phyloP scores from a whole-genome alignment of 2,329 filamentous ascomycete species.

The Trichothecium roseum region DNA sequence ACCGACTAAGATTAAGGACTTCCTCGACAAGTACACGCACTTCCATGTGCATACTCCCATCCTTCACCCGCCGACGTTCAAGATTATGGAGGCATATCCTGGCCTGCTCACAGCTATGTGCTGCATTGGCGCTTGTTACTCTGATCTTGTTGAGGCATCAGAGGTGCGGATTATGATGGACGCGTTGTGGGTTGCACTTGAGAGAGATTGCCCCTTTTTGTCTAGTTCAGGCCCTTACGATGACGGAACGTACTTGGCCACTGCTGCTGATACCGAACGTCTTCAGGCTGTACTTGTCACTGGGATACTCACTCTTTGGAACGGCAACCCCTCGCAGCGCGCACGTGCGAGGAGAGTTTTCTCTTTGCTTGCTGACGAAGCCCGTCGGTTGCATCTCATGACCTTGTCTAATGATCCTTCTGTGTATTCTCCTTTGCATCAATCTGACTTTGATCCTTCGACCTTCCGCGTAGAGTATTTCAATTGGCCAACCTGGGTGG shows the following conservation, averaged over 20 bases:
- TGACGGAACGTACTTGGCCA: conserved; percentile 13
- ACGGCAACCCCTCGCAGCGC: conserved; percentile 56
- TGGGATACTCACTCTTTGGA: conserved; percentile 55
- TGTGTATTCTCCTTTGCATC: conserved; percentile 50
- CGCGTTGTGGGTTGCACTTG: conserved; percentile 46
- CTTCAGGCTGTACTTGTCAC: conserved; percentile 56
- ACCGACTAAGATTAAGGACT: conserved; percentile 58
- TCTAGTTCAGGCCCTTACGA: conserved; percentile 14
- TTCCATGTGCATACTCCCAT: conserved; percentile 66
- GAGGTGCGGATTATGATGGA: conserved; percentile 62
- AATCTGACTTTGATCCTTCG: conserved; percentile 35
- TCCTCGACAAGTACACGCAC: conserved; percentile 60
- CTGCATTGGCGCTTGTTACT: conserved; percentile 67
- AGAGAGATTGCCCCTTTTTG: conserved; percentile 42
- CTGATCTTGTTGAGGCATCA: conserved; percentile 46
- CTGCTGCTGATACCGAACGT: conserved; percentile 46
- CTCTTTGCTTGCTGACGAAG: conserved; percentile 43
- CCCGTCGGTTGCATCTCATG: conserved; percentile 46
- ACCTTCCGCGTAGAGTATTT: conserved; percentile 41
- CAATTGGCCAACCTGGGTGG: conserved; percentile 57
- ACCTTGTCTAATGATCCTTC: conserved; percentile 37
- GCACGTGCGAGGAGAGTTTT: conserved; percentile 51
- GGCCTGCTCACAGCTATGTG: conserved; percentile 60
- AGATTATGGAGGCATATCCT: conserved; percentile 53
- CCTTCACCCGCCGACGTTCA: conserved; percentile 62